These are phyloP conservation scores for Pseudonitzschia pungens DNA, from an alignment of 108 stramenopile genomes.

Conservation along the genomic window DNA sequence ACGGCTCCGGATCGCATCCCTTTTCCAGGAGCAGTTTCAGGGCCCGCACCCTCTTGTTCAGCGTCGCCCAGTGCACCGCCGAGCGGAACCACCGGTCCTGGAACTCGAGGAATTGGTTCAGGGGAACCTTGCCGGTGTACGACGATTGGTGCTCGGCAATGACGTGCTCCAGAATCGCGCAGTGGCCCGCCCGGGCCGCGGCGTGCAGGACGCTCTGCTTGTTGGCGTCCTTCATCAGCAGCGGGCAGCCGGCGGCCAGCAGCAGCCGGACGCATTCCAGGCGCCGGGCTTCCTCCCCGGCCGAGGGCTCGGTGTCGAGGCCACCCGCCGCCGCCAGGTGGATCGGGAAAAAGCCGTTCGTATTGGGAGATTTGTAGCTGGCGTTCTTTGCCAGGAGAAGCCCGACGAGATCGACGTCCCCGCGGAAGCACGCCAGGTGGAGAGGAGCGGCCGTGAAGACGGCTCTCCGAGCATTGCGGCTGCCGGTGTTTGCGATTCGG, in stretches of 20 bases:
- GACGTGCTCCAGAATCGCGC: conserved; percentile 42
- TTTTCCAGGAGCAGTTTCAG: conserved; percentile 53
- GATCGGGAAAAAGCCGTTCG: conserved; percentile 66
- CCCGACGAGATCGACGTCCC: conserved; percentile 46
- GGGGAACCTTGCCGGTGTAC: conserved; percentile 22
- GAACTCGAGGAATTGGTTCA: conserved; percentile 44
- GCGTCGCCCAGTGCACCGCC: conserved; percentile 85
- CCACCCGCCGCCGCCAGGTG: conserved; percentile 70
- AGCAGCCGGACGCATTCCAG: conserved; percentile 60
- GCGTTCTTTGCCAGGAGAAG: conserved; percentile 53
- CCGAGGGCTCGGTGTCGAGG: background rate
- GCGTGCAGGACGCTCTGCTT: conserved; percentile 77
- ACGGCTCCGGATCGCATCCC: conserved; percentile 67
- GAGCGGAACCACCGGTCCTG: conserved; percentile 62
- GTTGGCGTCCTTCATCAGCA: conserved; percentile 80
- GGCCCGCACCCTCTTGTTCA: conserved; percentile 66
- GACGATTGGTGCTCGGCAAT: conserved; percentile 43
- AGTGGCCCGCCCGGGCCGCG: conserved; percentile 74
- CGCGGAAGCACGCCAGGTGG: conserved; percentile 71
- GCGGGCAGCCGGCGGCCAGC: conserved; percentile 47
- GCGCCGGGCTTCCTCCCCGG: conserved; percentile 49
- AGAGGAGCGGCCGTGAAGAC: conserved; percentile 63
- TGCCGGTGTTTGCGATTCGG: conserved; percentile 48
- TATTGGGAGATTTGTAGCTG: conserved; percentile 69
- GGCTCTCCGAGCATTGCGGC: conserved; percentile 36